phyloP scores from a whole-genome alignment of 2,329 filamentous ascomycete genomes.

The Trichophyton mentagrophytes region DNA sequence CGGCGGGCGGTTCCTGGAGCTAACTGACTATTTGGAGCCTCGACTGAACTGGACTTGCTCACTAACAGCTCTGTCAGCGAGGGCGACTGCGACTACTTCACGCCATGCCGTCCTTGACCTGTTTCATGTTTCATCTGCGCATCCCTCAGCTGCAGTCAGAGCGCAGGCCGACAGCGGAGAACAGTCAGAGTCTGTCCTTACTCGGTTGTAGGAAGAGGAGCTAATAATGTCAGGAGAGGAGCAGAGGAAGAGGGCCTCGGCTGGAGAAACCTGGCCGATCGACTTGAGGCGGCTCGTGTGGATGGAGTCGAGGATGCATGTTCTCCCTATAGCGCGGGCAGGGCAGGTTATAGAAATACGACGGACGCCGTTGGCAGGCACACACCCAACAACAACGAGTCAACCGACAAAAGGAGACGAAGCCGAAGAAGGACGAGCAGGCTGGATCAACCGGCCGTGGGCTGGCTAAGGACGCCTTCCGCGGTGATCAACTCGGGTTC shows the following conservation, averaged over 20 bases:
- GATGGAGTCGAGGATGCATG: not conserved
- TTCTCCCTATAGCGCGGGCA: too few relatives aligned
- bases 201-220: not conserved
- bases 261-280: not conserved
- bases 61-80: too few relatives aligned
- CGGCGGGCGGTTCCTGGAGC: not conserved
- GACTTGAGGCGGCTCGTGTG: not conserved
- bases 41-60: too few relatives aligned
- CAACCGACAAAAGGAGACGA: not conserved
- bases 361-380: too few relatives aligned
- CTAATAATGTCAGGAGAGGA: not conserved
- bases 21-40: too few relatives aligned
- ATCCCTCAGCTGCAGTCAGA: not conserved
- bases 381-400: too few relatives aligned
- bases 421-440: not conserved
- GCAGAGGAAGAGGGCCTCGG: not conserved
- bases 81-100: not conserved
- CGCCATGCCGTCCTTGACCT: not conserved
- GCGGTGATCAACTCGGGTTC: not conserved
- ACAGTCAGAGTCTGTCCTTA: not conserved
- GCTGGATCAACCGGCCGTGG: not conserved
- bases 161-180: not conserved
- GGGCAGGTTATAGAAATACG: too few relatives aligned
- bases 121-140: not conserved
- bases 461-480: not conserved